Conservation (phyloP, 257 asterid species). For the Solanum bulbocastanum region DNA sequence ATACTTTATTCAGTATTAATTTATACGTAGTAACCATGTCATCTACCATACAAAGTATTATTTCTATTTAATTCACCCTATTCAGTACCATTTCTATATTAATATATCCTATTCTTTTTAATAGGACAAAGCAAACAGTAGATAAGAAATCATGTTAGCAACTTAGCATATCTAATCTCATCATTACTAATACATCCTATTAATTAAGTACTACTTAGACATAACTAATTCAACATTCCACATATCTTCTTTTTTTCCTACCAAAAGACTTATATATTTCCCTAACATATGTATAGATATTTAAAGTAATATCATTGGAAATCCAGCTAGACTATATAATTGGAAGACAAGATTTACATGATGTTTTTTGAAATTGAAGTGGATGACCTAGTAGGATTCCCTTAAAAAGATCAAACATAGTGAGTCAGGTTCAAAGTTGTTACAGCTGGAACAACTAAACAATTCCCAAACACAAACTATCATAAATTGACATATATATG, state of each 20-base stretch:
- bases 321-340: background rate
- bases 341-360: background rate
- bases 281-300: background rate
- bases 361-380: background rate
- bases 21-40: background rate
- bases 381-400: background rate
- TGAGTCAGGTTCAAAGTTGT: background rate
- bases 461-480: background rate
- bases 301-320: background rate
- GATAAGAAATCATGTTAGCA: background rate
- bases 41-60: background rate
- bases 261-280: background rate
- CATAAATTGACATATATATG: background rate
- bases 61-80: background rate
- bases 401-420: background rate
- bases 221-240: background rate
- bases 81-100: background rate
- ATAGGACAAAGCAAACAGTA: background rate
- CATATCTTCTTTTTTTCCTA: background rate
- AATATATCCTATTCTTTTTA: background rate
- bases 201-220: too few relatives aligned
- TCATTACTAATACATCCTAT: too few relatives aligned
- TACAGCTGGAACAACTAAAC: conserved; percentile 1
- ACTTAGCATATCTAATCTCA: background rate
- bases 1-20: background rate